These are phyloP conservation scores for Nicotiana knightiana DNA, from an alignment of 257 asterid genomes.

Conservation along the genomic window DNA sequence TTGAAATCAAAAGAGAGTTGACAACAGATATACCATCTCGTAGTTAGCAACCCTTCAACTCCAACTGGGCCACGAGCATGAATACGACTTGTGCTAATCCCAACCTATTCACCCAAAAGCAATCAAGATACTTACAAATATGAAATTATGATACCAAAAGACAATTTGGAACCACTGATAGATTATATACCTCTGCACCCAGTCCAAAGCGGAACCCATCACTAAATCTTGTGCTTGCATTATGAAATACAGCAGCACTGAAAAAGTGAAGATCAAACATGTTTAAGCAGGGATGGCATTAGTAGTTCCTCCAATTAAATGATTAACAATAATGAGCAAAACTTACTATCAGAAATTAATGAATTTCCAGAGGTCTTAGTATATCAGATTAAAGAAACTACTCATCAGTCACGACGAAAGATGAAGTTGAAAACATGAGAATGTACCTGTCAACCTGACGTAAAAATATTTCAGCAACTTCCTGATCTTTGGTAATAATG, in stretches of 20 bases:
- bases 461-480: slow-evolving; percentile 67
- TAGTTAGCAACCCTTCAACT: slow-evolving; percentile 92
- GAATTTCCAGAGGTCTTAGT: not conserved
- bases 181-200: slow-evolving; percentile 78
- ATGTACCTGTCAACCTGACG: slow-evolving; percentile 57
- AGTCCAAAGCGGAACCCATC: slow-evolving; percentile 95
- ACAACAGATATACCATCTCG: slow-evolving; percentile 55
- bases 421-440: not conserved
- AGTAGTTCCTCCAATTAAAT: not conserved
- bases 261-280: not conserved
- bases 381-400: not conserved
- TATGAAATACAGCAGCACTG: slow-evolving; percentile 96
- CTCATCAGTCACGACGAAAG: not conserved
- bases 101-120: slow-evolving; percentile 50
- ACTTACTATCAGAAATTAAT: not conserved
- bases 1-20: not conserved
- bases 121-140: not conserved
- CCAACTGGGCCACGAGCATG: slow-evolving; percentile 99
- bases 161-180: not conserved
- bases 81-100: slow-evolving; percentile 88
- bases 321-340: not conserved
- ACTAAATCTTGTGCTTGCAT: slow-evolving; percentile 84
- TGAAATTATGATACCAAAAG: not conserved
- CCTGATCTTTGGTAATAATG: slow-evolving; percentile 69
- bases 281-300: not conserved